Evolutionary conservation across 495 filamentous ascomycete species (phyloP).

Genomic region (Daldinia childiae): DNA sequence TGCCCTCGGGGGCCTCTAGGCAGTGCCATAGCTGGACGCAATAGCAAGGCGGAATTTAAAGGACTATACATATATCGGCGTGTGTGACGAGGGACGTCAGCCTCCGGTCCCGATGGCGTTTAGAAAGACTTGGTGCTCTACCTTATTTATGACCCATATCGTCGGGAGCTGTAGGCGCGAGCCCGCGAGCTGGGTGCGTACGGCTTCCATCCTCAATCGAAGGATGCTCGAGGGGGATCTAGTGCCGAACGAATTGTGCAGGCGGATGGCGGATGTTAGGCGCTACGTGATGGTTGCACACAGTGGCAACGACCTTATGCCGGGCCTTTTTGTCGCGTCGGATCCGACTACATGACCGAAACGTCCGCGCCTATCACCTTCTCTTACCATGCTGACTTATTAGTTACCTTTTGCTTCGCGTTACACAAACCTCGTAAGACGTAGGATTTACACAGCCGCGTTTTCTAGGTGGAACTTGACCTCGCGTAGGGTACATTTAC

Average conservation of each 20-base stretch:
- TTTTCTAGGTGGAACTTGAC: not conserved
- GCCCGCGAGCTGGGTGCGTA: constrained; percentile 10
- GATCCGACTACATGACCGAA: not conserved
- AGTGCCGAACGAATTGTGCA: constrained; percentile 25
- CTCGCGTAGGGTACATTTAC: not conserved
- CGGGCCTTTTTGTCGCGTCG: not conserved
- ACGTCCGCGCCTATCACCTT: not conserved
- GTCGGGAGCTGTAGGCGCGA: constrained; percentile 28
- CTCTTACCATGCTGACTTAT: not conserved
- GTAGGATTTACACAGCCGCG: not conserved
- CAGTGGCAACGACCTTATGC: constrained; percentile 2
- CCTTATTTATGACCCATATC: not conserved
- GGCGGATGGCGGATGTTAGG: constrained; percentile 29
- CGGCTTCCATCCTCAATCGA: constrained; percentile 7
- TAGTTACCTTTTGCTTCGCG: not conserved
- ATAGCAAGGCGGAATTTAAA: not conserved
- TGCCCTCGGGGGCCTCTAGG: not conserved
- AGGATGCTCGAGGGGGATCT: constrained; percentile 33
- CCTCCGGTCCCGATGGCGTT: constrained; percentile 29
- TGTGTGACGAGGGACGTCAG: constrained; percentile 23
- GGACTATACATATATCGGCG: not conserved
- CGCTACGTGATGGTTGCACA: constrained; percentile 29
- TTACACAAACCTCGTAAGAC: not conserved
- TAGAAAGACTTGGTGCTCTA: constrained; percentile 1
- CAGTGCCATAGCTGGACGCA: constrained; percentile 13